These are phyloP conservation scores for Ogataea parapolymorpha DNA, from an alignment of 805 yeast genomes.

Conservation along the genomic window DNA sequence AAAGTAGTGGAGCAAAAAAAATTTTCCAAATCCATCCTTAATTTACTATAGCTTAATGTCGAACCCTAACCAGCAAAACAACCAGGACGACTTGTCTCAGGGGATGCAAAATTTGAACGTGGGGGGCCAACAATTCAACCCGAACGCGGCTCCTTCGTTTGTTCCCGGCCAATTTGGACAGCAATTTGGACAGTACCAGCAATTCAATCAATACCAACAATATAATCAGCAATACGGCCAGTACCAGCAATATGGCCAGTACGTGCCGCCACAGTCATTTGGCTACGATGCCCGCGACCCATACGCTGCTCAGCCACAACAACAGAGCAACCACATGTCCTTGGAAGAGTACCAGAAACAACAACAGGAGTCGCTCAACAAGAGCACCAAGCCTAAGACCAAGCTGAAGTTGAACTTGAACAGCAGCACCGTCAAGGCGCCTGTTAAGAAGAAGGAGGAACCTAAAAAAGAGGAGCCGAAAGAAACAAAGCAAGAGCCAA, in stretches of 20 bases:
- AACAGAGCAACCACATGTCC: slow-evolving; percentile 51
- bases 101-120: slow-evolving; percentile 43
- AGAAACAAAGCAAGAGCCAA: slow-evolving; percentile 39
- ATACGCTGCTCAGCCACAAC: slow-evolving; percentile 19
- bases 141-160: slow-evolving; percentile 47
- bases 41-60: slow-evolving; percentile 21
- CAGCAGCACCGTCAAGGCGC: slow-evolving; percentile 46
- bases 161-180: slow-evolving; percentile 41
- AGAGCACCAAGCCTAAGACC: slow-evolving; percentile 55
- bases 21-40: slow-evolving; percentile 6
- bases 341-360: slow-evolving; percentile 80
- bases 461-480: slow-evolving; percentile 61
- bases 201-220: slow-evolving; percentile 17
- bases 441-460: slow-evolving; percentile 45
- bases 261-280: slow-evolving; percentile 21
- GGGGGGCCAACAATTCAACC: slow-evolving; percentile 42
- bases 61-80: slow-evolving; percentile 34
- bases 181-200: slow-evolving; percentile 16
- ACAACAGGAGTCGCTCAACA: slow-evolving; percentile 42
- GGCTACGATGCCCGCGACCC: slow-evolving; percentile 27
- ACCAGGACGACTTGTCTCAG: slow-evolving; percentile 42
- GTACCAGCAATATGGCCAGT: slow-evolving; percentile 27
- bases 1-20: slow-evolving; percentile 8
- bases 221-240: slow-evolving; percentile 14
- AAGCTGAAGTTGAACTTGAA: slow-evolving; percentile 64